phyloP scores from a whole-genome alignment of 2,329 filamentous ascomycete species.

The Ophiostoma piceae region DNA sequence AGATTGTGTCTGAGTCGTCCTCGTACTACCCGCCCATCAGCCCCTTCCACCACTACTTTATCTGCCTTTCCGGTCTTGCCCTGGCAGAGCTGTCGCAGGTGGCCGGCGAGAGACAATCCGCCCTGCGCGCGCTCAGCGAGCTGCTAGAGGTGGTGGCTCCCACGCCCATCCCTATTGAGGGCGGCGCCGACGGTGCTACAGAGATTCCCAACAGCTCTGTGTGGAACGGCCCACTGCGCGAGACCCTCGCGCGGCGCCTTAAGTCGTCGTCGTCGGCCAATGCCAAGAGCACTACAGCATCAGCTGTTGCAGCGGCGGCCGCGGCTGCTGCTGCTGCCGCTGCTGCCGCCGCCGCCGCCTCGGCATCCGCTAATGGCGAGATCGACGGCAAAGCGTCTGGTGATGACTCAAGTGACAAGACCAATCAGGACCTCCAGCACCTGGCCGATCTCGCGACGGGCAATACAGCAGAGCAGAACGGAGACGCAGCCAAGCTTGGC shows the following conservation, averaged over 20 bases:
- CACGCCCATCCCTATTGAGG: constrained; percentile 29
- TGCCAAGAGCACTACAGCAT: constrained; percentile 22
- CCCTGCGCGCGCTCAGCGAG: constrained; percentile 49
- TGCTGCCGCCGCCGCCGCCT: background rate
- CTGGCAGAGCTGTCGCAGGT: constrained; percentile 55
- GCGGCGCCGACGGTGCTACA: constrained; percentile 31
- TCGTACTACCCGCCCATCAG: constrained; percentile 44
- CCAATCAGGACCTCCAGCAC: constrained; percentile 49
- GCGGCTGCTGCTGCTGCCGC: constrained; percentile 34
- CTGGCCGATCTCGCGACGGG: constrained; percentile 42
- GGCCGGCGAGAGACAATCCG: constrained; percentile 50
- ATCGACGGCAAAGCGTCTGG: constrained; percentile 29
- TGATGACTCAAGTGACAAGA: constrained; percentile 28
- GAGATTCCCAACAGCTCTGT: constrained; percentile 20
- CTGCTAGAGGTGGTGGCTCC: constrained; percentile 50
- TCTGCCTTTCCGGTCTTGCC: constrained; percentile 40
- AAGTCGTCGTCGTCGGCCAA: constrained; percentile 30
- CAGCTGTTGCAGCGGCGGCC: background rate
- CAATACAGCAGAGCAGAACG: constrained; percentile 25
- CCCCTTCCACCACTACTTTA: constrained; percentile 64
- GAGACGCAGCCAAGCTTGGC: constrained; percentile 19
- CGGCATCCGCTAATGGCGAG: constrained; percentile 3
- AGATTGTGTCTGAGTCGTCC: constrained; percentile 13
- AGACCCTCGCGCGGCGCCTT: constrained; percentile 45
- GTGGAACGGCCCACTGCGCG: constrained; percentile 54